Evolutionary conservation across 2,329 filamentous ascomycete species (phyloP).

Genomic region (Aspergillus alliaceus): DNA sequence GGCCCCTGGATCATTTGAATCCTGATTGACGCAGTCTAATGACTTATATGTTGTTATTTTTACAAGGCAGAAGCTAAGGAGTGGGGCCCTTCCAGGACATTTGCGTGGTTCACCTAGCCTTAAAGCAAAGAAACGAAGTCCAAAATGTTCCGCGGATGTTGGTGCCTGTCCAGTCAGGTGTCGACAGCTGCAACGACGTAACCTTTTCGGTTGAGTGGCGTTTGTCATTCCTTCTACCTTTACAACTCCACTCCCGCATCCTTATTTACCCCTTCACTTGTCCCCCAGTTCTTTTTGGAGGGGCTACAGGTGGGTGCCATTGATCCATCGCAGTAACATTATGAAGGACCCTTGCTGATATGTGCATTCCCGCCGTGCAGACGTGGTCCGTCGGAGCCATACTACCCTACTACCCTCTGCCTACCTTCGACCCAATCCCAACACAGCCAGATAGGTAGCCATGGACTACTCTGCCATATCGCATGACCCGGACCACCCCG

Average conservation of each 20-base stretch:
- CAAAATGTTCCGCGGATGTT: conserved; percentile 7
- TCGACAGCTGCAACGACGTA: conserved; percentile 18
- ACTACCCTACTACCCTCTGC: conserved; percentile 15
- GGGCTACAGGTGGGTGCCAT: conserved; percentile 18
- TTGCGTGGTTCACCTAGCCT: neutral
- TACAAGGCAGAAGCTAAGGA: neutral
- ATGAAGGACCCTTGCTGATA: conserved; percentile 5
- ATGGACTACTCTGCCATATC: conserved; percentile 68
- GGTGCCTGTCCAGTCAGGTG: conserved; percentile 23
- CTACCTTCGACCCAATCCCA: conserved; percentile 12
- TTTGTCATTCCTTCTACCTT: conserved; percentile 2
- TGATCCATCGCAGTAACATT: neutral
- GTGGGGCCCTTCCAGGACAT: neutral
- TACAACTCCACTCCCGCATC: neutral
- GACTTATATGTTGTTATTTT: neutral
- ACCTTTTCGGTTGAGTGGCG: conserved; percentile 10
- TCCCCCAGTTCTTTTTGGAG: conserved; percentile 5
- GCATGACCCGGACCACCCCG: conserved; percentile 59
- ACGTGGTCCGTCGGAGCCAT: conserved; percentile 20
- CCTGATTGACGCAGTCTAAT: neutral
- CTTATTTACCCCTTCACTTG: neutral
- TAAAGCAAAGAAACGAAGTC: neutral
- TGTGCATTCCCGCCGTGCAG: conserved; percentile 13
- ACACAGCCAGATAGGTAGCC: conserved; percentile 6
- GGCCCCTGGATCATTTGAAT: conserved; percentile 6